Evolutionary conservation across 2,329 filamentous ascomycete species (phyloP).

Genomic region (Podosphaera leucotricha): DNA sequence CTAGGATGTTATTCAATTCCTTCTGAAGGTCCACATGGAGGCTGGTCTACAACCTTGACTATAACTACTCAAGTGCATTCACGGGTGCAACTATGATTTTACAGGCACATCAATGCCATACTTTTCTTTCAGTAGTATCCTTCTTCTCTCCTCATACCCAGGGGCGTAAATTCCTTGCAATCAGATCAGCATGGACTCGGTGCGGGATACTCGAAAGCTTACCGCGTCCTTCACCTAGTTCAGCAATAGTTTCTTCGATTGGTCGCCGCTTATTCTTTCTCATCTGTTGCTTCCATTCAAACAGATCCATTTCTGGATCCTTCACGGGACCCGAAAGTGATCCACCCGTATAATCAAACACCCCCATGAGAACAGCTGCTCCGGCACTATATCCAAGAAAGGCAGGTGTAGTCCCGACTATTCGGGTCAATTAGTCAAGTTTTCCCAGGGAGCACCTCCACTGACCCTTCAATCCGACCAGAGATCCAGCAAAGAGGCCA

Average conservation of each 20-base stretch:
- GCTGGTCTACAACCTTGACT: no score
- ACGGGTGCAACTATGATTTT: constrained; percentile 13
- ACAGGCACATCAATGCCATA: constrained; percentile 41
- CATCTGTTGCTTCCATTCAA: constrained; percentile 35
- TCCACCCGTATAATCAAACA: constrained; percentile 40
- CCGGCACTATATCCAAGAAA: constrained; percentile 39
- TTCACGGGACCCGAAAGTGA: constrained; percentile 26
- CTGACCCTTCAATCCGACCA: constrained; percentile 37
- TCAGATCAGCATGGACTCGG: constrained; percentile 2
- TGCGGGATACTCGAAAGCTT: constrained; percentile 12
- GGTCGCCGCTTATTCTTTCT: constrained; percentile 37
- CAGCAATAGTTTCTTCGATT: constrained; percentile 38
- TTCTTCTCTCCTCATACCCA: constrained; percentile 44
- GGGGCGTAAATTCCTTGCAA: constrained; percentile 37
- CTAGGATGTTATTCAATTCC: no score
- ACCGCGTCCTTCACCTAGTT: constrained; percentile 51
- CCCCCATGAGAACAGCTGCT: constrained; percentile 29
- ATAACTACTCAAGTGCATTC: no score
- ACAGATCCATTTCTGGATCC: constrained; percentile 33
- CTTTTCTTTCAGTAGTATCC: constrained; percentile 40
- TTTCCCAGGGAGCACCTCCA: neutral
- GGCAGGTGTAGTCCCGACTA: constrained; percentile 37
- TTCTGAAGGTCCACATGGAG: no score
- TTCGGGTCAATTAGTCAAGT: constrained; percentile 5
- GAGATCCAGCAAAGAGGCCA: constrained; percentile 38